Percentiles rank a stretch among this genome's conserved stretches.
These are phyloP conservation scores for Rhodamnia argentea DNA, from an alignment of 345 rosid genomes.

Conservation along the genomic window DNA sequence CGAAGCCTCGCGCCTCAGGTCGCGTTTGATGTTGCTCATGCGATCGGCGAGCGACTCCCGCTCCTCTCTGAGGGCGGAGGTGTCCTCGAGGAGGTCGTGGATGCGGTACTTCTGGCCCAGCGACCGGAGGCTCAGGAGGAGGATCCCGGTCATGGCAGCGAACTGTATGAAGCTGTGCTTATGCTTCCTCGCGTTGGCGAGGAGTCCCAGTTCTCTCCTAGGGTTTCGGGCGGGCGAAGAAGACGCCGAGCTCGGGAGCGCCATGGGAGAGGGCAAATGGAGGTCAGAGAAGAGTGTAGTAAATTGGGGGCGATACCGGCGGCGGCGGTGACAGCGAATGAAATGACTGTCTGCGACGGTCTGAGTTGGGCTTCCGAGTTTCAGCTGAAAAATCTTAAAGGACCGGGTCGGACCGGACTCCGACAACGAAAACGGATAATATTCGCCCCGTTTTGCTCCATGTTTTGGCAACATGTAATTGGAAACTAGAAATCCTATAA, in stretches of 20 bases:
- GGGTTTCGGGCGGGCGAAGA: slow-evolving; percentile 23
- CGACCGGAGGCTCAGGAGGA: slow-evolving; percentile 71
- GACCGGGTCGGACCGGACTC: neutral
- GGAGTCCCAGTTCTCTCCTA: slow-evolving; percentile 25
- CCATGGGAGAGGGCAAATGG: slow-evolving; percentile 9
- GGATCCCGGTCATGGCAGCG: slow-evolving; percentile 64
- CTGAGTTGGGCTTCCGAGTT: neutral
- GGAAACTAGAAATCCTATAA: no score
- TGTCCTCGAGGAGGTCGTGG: slow-evolving; percentile 68
- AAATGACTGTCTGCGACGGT: neutral
- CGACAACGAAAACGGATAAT: neutral
- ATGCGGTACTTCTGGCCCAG: slow-evolving; percentile 82
- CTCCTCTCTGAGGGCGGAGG: slow-evolving; percentile 50
- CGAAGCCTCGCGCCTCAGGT: slow-evolving; percentile 66
- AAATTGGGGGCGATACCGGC: neutral
- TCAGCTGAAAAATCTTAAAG: neutral
- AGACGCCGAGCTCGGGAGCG: slow-evolving; percentile 18
- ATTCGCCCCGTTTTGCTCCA: no score
- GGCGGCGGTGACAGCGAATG: neutral
- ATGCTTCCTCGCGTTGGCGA: slow-evolving; percentile 44
- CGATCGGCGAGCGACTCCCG: slow-evolving; percentile 38
- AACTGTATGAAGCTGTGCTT: slow-evolving; percentile 67
- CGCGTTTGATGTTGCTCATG: slow-evolving; percentile 43
- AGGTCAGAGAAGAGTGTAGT: neutral
- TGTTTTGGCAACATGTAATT: no score